Base-by-base conservation (phyloP, 495 filamentous ascomycete species). In the Aspergillus indologenus region DNA sequence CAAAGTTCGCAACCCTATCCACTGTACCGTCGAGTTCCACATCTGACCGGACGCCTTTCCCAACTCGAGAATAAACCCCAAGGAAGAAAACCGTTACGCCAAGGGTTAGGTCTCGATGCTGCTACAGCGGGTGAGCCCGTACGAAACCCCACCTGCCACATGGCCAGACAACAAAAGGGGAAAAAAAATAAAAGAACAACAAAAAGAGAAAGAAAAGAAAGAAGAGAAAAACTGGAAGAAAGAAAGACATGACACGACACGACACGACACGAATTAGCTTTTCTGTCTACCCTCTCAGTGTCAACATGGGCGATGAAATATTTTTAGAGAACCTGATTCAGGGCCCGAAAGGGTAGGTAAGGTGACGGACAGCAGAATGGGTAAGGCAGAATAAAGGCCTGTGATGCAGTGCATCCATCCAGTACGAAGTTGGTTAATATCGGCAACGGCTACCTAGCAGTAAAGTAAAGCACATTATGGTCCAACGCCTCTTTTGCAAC, bases 81-180 rank as follows among this genome's bases (percentile, higher is more conserved):
- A 40, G 12, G 12, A 40, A 40, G 12, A 74, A 75, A 74, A 68
- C 70, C 71, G 73, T 77, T 77, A 71, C 63, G 69, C 69, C 70
- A 70, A 71, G 65, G 60, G 48, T 57, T 62, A 53, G 49, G 54
- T 46, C 56, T 53, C 47, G 51, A 56, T 60, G 58, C 67, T 64
- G 60, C 64, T 64, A 64, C 63, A 65, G 56, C 73, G 70, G 73
- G 69, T 70, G 62, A 69, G 66, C 71, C 73, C 73, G 70, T 70
- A 65, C 61, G 46, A 61, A 66, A 67, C 68, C 63, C 65, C 68
- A 67, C 68, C 59, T 53, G 63, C 67, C 65, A 71, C 64, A 68
- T 71, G 68, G 68, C 57, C 58, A 53, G 58, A 60, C 45, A 61
- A 51, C 34, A 40, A 40, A 40, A 40, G 12, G 12, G 26, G 9